Conservation (phyloP, 257 asterid genomes). For the Fraxinus cuspidata region DNA sequence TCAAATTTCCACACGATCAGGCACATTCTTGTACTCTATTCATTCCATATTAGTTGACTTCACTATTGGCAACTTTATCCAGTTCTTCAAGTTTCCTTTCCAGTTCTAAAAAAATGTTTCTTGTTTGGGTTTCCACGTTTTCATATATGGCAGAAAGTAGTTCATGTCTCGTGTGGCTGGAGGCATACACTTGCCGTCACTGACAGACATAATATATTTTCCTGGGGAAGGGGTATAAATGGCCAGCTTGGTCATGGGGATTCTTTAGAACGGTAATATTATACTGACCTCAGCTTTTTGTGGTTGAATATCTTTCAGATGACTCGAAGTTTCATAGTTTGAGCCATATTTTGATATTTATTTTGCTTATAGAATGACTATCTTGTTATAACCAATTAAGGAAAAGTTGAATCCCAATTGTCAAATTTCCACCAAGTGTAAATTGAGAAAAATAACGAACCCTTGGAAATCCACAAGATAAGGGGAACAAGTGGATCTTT, state of each 20-base stretch:
- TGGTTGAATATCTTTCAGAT: neutral
- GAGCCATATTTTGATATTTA: neutral
- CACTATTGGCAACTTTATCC: neutral
- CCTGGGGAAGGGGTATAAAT: constrained; percentile 98
- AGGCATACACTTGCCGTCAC: constrained; percentile 93
- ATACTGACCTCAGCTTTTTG: neutral
- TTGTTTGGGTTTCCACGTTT: constrained; percentile 12
- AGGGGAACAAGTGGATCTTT: too few species aligned
- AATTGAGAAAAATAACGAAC: too few species aligned
- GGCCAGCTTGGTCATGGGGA: constrained; percentile 98
- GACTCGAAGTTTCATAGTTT: too few species aligned
- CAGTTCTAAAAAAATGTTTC: neutral
- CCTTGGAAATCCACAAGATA: too few species aligned
- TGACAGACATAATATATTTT: constrained; percentile 76
- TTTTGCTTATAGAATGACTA: too few species aligned
- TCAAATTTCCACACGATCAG: constrained; percentile 73
- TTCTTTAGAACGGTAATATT: constrained; percentile 49
- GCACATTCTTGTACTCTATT: constrained; percentile 34
- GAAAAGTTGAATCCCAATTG: too few species aligned
- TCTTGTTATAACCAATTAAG: too few species aligned
- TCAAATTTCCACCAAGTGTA: too few species aligned
- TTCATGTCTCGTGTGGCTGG: constrained; percentile 90
- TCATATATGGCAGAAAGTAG: constrained; percentile 65
- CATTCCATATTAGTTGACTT: neutral
- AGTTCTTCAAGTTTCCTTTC: neutral